Evolutionary conservation across 2,329 filamentous ascomycete species (phyloP).

Genomic region (Akanthomyces dipterigenus): DNA sequence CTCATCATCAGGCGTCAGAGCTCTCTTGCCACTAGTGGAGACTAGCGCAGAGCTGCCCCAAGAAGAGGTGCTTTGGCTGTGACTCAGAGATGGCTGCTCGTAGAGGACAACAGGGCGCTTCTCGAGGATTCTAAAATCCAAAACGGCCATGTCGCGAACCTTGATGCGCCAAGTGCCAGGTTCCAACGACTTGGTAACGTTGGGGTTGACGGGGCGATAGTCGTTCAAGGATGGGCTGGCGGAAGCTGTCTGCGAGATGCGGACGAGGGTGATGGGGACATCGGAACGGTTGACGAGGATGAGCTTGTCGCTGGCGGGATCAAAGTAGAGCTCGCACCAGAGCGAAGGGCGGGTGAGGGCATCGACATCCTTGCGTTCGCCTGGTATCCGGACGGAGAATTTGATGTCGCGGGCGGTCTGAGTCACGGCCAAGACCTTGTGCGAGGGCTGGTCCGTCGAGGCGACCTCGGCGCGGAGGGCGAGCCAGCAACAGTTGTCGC

Average conservation of each 20-base stretch:
- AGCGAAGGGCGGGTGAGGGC: slow-evolving; percentile 39
- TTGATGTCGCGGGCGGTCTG: slow-evolving; percentile 55
- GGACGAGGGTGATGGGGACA: slow-evolving; percentile 43
- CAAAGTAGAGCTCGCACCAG: slow-evolving; percentile 56
- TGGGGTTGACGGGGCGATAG: slow-evolving; percentile 37
- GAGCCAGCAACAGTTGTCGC: slow-evolving; percentile 50
- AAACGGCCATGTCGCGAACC: slow-evolving; percentile 40
- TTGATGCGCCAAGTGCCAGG: slow-evolving; percentile 53
- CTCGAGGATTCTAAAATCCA: slow-evolving; percentile 53
- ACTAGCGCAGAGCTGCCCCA: slow-evolving; percentile 27
- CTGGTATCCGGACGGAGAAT: slow-evolving; percentile 50
- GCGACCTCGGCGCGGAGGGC: slow-evolving; percentile 48
- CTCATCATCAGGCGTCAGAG: slow-evolving; percentile 38
- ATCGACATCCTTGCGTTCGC: slow-evolving; percentile 42
- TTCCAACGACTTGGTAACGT: slow-evolving; percentile 37
- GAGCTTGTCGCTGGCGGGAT: slow-evolving; percentile 51
- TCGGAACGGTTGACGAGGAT: slow-evolving; percentile 51
- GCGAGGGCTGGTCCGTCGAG: slow-evolving; percentile 43
- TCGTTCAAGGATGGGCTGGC: slow-evolving; percentile 36
- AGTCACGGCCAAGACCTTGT: slow-evolving; percentile 53
- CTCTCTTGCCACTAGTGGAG: slow-evolving; percentile 45
- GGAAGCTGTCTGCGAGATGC: slow-evolving; percentile 34
- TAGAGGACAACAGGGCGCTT: slow-evolving; percentile 42
- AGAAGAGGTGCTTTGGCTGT: slow-evolving; percentile 25
- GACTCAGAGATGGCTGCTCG: slow-evolving; percentile 23